Conservation (phyloP, 1,284 basidiomycete species). For the Sphaerobolus stellatus region DNA sequence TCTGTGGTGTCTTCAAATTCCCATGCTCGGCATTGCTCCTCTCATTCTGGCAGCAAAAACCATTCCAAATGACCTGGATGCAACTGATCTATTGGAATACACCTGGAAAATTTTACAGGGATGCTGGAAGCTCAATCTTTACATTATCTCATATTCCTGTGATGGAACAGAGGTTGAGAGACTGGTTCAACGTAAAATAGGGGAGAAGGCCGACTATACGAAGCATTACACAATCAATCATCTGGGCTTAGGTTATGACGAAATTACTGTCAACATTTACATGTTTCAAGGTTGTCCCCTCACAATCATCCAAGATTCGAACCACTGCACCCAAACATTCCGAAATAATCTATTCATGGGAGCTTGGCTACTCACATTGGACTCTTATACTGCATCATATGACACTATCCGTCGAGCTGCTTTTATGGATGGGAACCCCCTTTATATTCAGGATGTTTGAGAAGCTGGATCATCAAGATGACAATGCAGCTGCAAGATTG, state of each 20-base stretch:
- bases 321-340: constrained; percentile 34
- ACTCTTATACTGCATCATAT: constrained; percentile 23
- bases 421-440: constrained; percentile 16
- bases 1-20: constrained; percentile 24
- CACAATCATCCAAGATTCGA: constrained; percentile 35
- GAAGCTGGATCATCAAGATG: constrained; percentile 41
- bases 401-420: constrained; percentile 22
- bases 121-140: constrained; percentile 19
- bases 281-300: constrained; percentile 16
- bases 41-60: constrained; percentile 29
- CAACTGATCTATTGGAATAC: constrained; percentile 15
- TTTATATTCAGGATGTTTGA: constrained; percentile 38
- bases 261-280: constrained; percentile 9
- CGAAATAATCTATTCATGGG: constrained; percentile 33
- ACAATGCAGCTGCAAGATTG: constrained; percentile 37
- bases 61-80: constrained; percentile 22
- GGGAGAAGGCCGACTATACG: constrained; percentile 5
- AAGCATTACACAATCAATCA: constrained; percentile 10
- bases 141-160: constrained; percentile 26
- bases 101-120: constrained; percentile 15
- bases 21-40: constrained; percentile 25
- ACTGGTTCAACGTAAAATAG: constrained; percentile 18
- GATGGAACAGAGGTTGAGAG: constrained; percentile 33
- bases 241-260: constrained; percentile 3
- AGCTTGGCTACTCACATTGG: constrained; percentile 27